phyloP scores from a whole-genome alignment of 495 filamentous ascomycete genomes.

The Chlorociboria aeruginascens region DNA sequence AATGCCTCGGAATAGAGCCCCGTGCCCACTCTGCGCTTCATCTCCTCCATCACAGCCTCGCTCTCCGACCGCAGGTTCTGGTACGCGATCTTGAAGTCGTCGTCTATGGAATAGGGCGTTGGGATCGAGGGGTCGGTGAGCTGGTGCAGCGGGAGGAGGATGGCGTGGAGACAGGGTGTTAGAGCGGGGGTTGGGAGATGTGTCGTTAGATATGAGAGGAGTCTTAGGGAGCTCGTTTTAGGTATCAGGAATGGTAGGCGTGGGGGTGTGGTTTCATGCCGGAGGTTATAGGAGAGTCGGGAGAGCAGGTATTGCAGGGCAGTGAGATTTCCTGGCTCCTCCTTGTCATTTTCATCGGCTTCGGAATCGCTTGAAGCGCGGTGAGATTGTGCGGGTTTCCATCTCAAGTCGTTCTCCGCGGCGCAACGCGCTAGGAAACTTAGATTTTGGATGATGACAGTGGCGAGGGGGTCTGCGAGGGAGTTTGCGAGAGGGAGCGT shows the following conservation, averaged over 20 bases:
- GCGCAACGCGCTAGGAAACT: slow-evolving; percentile 63
- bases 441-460: slow-evolving; percentile 63
- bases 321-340: slow-evolving; percentile 22
- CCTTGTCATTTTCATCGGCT: slow-evolving; percentile 25
- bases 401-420: slow-evolving; percentile 47
- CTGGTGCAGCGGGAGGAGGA: slow-evolving; percentile 73
- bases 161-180: slow-evolving; percentile 41
- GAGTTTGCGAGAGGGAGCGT: slow-evolving; percentile 52
- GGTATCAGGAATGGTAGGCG: slow-evolving; percentile 48
- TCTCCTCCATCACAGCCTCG: slow-evolving; percentile 54
- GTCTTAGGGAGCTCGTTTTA: slow-evolving; percentile 64
- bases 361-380: slow-evolving; percentile 31
- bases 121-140: slow-evolving; percentile 70
- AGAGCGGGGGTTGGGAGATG: slow-evolving; percentile 47
- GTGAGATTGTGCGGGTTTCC: slow-evolving; percentile 31
- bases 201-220: slow-evolving; percentile 49
- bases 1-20: slow-evolving; percentile 60
- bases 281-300: slow-evolving; percentile 62
- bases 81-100: slow-evolving; percentile 52
- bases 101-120: slow-evolving; percentile 50
- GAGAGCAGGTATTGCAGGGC: slow-evolving; percentile 64
- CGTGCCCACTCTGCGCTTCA: slow-evolving; percentile 81
- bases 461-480: slow-evolving; percentile 53
- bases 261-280: slow-evolving; percentile 58
- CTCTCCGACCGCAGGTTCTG: slow-evolving; percentile 55